phyloP scores from a whole-genome alignment of 805 yeast genomes.

The Maudiozyma turicensis region DNA sequence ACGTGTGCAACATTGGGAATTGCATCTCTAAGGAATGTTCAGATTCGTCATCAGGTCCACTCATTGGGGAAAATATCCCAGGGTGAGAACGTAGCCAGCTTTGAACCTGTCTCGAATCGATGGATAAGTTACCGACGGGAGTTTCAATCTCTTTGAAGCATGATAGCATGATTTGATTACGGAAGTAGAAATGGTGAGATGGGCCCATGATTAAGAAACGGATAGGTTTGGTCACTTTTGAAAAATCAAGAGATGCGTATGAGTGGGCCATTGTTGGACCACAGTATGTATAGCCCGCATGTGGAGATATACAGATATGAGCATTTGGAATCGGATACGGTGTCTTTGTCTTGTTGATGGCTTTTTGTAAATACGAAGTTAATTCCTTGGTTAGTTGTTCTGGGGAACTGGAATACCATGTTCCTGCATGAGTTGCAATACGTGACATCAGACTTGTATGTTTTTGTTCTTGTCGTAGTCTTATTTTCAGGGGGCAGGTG shows the following conservation, averaged over 20 bases:
- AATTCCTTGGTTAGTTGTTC: not conserved
- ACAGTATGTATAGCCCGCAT: constrained; percentile 85
- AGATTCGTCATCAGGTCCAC: constrained; percentile 52
- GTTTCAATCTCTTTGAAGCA: constrained; percentile 54
- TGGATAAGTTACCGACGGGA: constrained; percentile 79
- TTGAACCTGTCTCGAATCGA: not conserved
- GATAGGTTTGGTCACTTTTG: constrained; percentile 24
- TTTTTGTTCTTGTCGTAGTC: not conserved
- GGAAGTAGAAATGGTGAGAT: constrained; percentile 79
- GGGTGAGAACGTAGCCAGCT: not conserved
- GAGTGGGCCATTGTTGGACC: constrained; percentile 72
- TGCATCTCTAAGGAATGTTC: constrained; percentile 97
- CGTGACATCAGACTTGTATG: constrained; percentile 22
- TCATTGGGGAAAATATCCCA: constrained; percentile 29
- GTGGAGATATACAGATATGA: constrained; percentile 38
- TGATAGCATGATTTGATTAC: constrained; percentile 46
- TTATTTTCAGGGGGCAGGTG: not conserved
- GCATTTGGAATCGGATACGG: constrained; percentile 26
- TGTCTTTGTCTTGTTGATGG: constrained; percentile 34
- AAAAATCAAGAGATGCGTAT: constrained; percentile 58
- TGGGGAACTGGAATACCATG: constrained; percentile 60
- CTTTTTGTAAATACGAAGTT: not conserved
- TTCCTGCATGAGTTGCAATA: constrained; percentile 81
- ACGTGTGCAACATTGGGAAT: constrained; percentile 48
- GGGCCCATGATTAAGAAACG: constrained; percentile 84